A percentile compares a stretch with the other conserved stretches of the same genome.
Conservation (phyloP, 495 filamentous ascomycete genomes). For the Xylaria palmicola region DNA sequence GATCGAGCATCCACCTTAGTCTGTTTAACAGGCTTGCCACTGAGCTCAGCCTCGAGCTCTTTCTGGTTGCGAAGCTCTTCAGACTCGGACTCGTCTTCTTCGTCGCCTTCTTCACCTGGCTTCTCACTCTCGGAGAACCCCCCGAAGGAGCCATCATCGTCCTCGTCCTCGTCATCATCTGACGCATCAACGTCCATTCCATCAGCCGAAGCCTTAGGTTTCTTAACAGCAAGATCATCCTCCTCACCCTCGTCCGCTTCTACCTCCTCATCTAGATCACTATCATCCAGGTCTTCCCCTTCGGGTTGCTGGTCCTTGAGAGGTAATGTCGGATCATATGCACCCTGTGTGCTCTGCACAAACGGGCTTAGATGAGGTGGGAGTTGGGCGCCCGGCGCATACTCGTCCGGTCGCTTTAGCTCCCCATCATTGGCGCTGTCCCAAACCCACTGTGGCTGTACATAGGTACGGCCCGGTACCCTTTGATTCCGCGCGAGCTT, state of each 20-base stretch:
- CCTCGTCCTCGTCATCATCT: constrained; percentile 36
- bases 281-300: constrained; percentile 67
- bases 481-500: constrained; percentile 58
- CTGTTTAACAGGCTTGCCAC: constrained; percentile 46
- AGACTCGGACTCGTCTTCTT: constrained; percentile 48
- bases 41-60: constrained; percentile 89
- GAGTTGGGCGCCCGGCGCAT: constrained; percentile 82
- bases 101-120: constrained; percentile 38
- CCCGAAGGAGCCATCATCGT: constrained; percentile 38
- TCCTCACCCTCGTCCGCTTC: constrained; percentile 42
- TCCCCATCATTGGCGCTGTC: constrained; percentile 89
- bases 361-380: constrained; percentile 96
- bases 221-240: constrained; percentile 38
- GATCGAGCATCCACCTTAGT: constrained; percentile 49
- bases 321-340: constrained; percentile 83
- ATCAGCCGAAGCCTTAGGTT: constrained; percentile 39
- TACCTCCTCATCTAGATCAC: constrained; percentile 55
- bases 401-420: constrained; percentile 81
- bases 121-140: constrained; percentile 45
- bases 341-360: constrained; percentile 79
- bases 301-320: constrained; percentile 81
- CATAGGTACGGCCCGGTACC: constrained; percentile 83
- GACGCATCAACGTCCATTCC: constrained; percentile 49
- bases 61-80: constrained; percentile 63
- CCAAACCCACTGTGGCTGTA: constrained; percentile 99